A percentile compares a stretch with the other conserved stretches of the same genome.
These are phyloP conservation scores for Betula pendula DNA, from an alignment of 306 rosid species.

Conservation along the genomic window DNA sequence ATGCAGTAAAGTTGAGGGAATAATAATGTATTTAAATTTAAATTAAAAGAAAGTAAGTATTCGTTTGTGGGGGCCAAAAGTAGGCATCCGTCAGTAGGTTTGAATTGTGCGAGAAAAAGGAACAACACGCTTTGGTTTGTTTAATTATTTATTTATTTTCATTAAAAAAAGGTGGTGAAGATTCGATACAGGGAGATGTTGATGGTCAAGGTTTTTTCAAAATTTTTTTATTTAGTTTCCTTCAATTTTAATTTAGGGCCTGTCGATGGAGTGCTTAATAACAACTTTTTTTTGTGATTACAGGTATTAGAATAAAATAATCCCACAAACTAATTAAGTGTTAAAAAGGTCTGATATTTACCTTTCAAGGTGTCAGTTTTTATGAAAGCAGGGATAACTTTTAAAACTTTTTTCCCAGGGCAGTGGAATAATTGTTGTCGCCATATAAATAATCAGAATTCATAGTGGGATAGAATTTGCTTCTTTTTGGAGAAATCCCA, in stretches of 20 bases:
- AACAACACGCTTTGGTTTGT: not conserved
- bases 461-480: slow-evolving; percentile 9
- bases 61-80: not conserved
- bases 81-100: slow-evolving; percentile 4
- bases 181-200: slow-evolving; percentile 1
- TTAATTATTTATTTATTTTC: not conserved
- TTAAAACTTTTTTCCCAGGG: slow-evolving; percentile 7
- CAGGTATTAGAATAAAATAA: no score
- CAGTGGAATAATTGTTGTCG: slow-evolving; percentile 30
- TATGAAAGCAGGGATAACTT: not conserved
- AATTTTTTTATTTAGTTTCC: not conserved
- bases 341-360: not conserved
- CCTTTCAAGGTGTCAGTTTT: not conserved
- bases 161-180: slow-evolving; percentile 8
- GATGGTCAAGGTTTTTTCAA: not conserved
- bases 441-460: slow-evolving; percentile 13
- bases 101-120: not conserved
- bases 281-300: no score
- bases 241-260: not conserved
- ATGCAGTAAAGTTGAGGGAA: not conserved
- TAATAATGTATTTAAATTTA: not conserved
- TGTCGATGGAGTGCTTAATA: not conserved
- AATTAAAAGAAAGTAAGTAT: not conserved
- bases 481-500: slow-evolving; percentile 1
- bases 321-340: not conserved